A percentile compares a stretch with the other conserved stretches of the same genome.
Conservation (phyloP, 2,329 filamentous ascomycete genomes). For the Colletotrichum incanum region DNA sequence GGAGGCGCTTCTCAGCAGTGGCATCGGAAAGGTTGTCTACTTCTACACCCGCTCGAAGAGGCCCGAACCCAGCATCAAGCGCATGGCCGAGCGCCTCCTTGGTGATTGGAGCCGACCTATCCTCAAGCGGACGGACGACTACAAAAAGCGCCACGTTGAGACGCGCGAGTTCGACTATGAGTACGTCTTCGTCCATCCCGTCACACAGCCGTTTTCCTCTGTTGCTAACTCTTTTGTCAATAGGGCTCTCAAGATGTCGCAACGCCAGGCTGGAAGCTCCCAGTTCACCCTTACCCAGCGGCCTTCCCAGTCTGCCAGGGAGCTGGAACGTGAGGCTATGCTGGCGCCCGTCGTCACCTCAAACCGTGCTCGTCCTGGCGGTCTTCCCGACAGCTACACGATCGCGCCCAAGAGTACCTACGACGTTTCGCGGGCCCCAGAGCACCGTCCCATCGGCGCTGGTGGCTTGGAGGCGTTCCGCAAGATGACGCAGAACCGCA, state of each 20-base stretch:
- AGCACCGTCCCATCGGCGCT: conserved; percentile 75
- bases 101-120: conserved; percentile 97
- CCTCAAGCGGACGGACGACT: conserved; percentile 93
- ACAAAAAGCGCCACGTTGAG: conserved; percentile 84
- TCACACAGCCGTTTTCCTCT: conserved; percentile 16
- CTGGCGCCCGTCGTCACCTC: conserved; percentile 69
- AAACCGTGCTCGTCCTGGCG: conserved; percentile 71
- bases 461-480: conserved; percentile 76
- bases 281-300: conserved; percentile 68
- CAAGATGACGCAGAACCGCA: conserved; percentile 76
- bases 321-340: conserved; percentile 71
- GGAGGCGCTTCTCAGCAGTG: conserved; percentile 89
- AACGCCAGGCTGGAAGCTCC: conserved; percentile 62
- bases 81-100: conserved; percentile 91
- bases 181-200: conserved; percentile 59
- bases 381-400: conserved; percentile 71
- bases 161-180: conserved; percentile 76
- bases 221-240: conserved; percentile 32
- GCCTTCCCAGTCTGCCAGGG: conserved; percentile 59
- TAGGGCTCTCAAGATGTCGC: conserved; percentile 69
- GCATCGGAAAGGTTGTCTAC: conserved; percentile 95
- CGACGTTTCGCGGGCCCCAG: conserved; percentile 65
- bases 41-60: conserved; percentile 98
- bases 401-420: conserved; percentile 76
- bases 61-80: conserved; percentile 89